Conservation (phyloP, 1,284 basidiomycete species). For the Schizophyllum amplum region DNA sequence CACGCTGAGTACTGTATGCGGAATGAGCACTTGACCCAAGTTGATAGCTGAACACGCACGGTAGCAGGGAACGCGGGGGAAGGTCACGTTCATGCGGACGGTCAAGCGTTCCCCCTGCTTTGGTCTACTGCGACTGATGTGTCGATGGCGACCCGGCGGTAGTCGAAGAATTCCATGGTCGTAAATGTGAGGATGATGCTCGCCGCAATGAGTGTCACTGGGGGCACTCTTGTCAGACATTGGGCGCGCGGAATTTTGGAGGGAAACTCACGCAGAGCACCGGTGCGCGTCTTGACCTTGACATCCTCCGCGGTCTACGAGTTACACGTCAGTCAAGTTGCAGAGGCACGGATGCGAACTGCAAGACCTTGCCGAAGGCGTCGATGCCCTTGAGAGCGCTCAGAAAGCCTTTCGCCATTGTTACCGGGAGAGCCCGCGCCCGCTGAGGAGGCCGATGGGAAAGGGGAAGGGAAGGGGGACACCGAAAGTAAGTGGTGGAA, state of each 20-base stretch:
- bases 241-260: slow-evolving; percentile 3
- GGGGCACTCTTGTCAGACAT: slow-evolving; percentile 1
- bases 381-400: slow-evolving; percentile 79
- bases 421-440: slow-evolving; percentile 13
- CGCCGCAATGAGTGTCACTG: slow-evolving; percentile 89
- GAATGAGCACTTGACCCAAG: background rate
- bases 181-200: slow-evolving; percentile 90
- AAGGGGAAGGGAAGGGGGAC: too few relatives aligned
- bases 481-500: too few relatives aligned
- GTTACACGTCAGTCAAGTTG: slow-evolving; percentile 9
- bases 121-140: slow-evolving; percentile 90
- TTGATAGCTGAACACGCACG: slow-evolving; percentile 44
- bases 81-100: slow-evolving; percentile 89
- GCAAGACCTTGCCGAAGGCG: slow-evolving; percentile 92
- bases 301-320: slow-evolving; percentile 93
- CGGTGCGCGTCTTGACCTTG: slow-evolving; percentile 93
- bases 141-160: slow-evolving; percentile 79
- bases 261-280: slow-evolving; percentile 69
- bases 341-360: slow-evolving; percentile 3
- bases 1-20: slow-evolving; percentile 71
- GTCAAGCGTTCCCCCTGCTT: slow-evolving; percentile 92
- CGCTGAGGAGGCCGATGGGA: too few relatives aligned
- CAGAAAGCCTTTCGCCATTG: slow-evolving; percentile 71
- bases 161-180: slow-evolving; percentile 93
- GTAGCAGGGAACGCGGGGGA: slow-evolving; percentile 97